Evolutionary conservation across 805 yeast species (phyloP).

Genomic region (Candida xyloterini): DNA sequence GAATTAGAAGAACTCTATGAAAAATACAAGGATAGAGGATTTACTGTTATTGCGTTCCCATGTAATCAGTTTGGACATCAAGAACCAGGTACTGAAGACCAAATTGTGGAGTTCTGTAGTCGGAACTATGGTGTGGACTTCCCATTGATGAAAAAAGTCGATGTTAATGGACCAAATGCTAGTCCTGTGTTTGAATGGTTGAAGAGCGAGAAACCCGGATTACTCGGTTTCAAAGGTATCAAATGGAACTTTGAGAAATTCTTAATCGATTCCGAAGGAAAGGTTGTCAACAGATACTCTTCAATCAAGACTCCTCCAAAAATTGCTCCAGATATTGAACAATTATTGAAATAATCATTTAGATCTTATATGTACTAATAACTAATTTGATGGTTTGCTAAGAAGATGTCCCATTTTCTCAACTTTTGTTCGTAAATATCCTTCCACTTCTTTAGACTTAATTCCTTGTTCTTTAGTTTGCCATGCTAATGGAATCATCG

Average conservation of each 20-base stretch:
- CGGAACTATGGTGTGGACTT: slow-evolving; percentile 86
- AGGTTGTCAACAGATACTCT: slow-evolving; percentile 50
- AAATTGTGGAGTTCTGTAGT: slow-evolving; percentile 69
- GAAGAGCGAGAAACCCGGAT: slow-evolving; percentile 57
- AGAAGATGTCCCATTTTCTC: slow-evolving; percentile 97
- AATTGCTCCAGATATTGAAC: slow-evolving; percentile 57
- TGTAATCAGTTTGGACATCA: slow-evolving; percentile 86
- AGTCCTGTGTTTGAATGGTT: slow-evolving; percentile 80
- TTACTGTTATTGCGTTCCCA: slow-evolving; percentile 79
- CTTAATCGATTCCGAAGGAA: slow-evolving; percentile 50
- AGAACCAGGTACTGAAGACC: slow-evolving; percentile 68
- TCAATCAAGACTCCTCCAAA: slow-evolving; percentile 66
- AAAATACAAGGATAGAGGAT: slow-evolving; percentile 59
- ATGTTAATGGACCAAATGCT: slow-evolving; percentile 81
- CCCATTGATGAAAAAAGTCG: slow-evolving; percentile 82
- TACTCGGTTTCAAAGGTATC: slow-evolving; percentile 67
- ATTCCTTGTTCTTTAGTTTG: slow-evolving; percentile 59
- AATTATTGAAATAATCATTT: slow-evolving; percentile 40
- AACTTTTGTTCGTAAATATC: slow-evolving; percentile 88
- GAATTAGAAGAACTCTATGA: slow-evolving; percentile 68
- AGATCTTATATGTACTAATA: no score
- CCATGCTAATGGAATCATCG: slow-evolving; percentile 98
- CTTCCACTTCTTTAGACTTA: slow-evolving; percentile 82
- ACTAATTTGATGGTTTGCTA: slow-evolving; percentile 36
- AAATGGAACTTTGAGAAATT: slow-evolving; percentile 64